Conservation (phyloP, 1,139 yeast genomes). For the Taiozyma sp. region DNA sequence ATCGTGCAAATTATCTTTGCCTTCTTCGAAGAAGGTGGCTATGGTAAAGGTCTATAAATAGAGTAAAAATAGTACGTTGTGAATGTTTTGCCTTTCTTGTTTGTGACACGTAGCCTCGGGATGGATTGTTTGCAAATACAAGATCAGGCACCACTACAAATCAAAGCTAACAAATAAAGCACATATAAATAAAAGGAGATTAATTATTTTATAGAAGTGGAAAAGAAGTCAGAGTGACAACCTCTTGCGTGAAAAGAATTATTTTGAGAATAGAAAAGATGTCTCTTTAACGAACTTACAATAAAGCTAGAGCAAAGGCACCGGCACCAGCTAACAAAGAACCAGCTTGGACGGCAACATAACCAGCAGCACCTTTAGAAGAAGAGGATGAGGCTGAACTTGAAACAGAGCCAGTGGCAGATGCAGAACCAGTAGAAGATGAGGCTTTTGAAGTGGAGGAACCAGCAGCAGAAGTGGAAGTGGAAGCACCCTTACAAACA, state of each 20-base stretch:
- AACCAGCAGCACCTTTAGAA: slow-evolving; percentile 27
- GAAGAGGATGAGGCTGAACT: slow-evolving; percentile 22
- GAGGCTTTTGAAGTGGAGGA: slow-evolving; percentile 39
- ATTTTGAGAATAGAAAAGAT: not conserved
- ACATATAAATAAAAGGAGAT: not conserved
- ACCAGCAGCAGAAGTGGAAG: slow-evolving; percentile 47
- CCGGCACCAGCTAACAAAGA: slow-evolving; percentile 56
- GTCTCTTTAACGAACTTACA: slow-evolving; percentile 33
- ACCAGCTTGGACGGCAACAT: slow-evolving; percentile 37
- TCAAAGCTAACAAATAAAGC: not conserved
- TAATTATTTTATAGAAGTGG: not conserved
- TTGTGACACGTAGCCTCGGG: too few species aligned
- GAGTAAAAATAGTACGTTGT: not conserved
- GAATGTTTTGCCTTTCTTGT: not conserved
- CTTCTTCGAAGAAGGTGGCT: slow-evolving; percentile 75
- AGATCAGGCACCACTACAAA: not conserved
- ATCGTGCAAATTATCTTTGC: slow-evolving; percentile 71
- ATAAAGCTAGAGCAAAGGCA: slow-evolving; percentile 60
- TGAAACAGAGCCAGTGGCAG: slow-evolving; percentile 29
- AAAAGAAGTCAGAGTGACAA: not conserved
- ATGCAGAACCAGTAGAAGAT: slow-evolving; percentile 28
- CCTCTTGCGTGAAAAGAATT: not conserved
- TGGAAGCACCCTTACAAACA: slow-evolving; percentile 72
- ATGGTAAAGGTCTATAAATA: slow-evolving; percentile 80
- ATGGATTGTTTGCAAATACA: too few species aligned